Evolutionary conservation across 2,329 filamentous ascomycete species (phyloP).

Genomic region (Fusarium sulawesiense): DNA sequence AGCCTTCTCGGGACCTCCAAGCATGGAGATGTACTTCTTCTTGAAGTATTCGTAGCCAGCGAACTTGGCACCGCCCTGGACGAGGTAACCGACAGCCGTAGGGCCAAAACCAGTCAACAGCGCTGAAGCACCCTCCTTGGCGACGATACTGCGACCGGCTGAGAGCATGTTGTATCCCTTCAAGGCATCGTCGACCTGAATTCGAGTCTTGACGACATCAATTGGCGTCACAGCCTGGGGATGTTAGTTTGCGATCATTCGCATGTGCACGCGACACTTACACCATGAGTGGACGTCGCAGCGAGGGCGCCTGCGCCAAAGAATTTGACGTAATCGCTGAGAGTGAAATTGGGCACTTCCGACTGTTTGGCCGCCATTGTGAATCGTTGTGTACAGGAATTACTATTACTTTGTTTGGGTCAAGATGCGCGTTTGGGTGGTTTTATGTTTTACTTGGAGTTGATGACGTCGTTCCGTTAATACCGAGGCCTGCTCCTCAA

Average conservation of each 20-base stretch:
- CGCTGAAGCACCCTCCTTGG: slow-evolving; percentile 81
- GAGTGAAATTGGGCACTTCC: slow-evolving; percentile 55
- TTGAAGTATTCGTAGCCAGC: slow-evolving; percentile 96
- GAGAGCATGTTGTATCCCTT: slow-evolving; percentile 87
- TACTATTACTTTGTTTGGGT: neutral
- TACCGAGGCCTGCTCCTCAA: slow-evolving; percentile 20
- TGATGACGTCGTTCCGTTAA: slow-evolving; percentile 36
- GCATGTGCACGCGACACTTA: slow-evolving; percentile 46
- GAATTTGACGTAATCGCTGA: slow-evolving; percentile 63
- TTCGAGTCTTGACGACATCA: slow-evolving; percentile 87
- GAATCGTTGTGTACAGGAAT: neutral
- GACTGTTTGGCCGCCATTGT: slow-evolving; percentile 43
- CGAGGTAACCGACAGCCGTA: slow-evolving; percentile 87
- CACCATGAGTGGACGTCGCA: slow-evolving; percentile 63
- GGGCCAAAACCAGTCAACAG: slow-evolving; percentile 87
- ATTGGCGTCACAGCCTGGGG: slow-evolving; percentile 64
- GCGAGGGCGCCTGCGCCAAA: slow-evolving; percentile 65
- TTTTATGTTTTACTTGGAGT: slow-evolving; percentile 26
- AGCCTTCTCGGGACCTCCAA: slow-evolving; percentile 65
- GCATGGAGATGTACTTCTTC: slow-evolving; percentile 80
- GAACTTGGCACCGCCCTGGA: slow-evolving; percentile 92
- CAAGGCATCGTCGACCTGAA: slow-evolving; percentile 87
- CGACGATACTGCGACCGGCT: slow-evolving; percentile 81
- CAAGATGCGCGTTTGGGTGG: slow-evolving; percentile 10
- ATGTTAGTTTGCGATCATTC: slow-evolving; percentile 32